Evolutionary conservation across 2,329 filamentous ascomycete genomes (phyloP).

Genomic region (Hypoxylon sp.): DNA sequence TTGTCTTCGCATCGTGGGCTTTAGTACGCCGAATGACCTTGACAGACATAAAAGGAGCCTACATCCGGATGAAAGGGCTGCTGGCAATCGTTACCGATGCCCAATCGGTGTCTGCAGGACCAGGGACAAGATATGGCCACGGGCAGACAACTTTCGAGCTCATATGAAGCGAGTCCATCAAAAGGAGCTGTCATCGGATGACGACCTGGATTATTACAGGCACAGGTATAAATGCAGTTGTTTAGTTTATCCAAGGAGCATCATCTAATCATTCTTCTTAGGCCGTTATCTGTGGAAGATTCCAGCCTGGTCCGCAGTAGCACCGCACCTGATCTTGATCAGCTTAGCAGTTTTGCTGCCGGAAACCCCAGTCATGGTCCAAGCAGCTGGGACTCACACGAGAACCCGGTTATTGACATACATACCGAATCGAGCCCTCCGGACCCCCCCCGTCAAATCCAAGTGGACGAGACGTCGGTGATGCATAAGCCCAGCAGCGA

Average conservation of each 20-base stretch:
- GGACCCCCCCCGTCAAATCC: constrained; percentile 12
- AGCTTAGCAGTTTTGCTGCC: constrained; percentile 15
- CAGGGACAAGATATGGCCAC: constrained; percentile 76
- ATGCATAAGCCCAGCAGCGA: constrained; percentile 4
- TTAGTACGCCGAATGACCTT: constrained; percentile 82
- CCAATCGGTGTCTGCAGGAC: constrained; percentile 62
- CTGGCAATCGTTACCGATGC: constrained; percentile 66
- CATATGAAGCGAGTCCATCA: constrained; percentile 76
- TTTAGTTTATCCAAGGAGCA: neutral
- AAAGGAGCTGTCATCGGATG: constrained; percentile 47
- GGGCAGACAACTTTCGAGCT: constrained; percentile 85
- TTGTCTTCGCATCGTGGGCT: constrained; percentile 71
- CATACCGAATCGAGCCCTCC: constrained; percentile 18
- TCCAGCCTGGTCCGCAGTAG: constrained; percentile 16
- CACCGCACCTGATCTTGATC: constrained; percentile 6
- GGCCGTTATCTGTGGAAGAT: constrained; percentile 17
- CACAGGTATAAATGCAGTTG: constrained; percentile 39
- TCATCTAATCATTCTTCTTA: constrained; percentile 30
- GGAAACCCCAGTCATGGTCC: constrained; percentile 9
- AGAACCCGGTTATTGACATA: constrained; percentile 16
- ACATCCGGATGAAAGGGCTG: constrained; percentile 61
- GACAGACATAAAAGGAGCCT: constrained; percentile 79
- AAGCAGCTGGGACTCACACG: constrained; percentile 16
- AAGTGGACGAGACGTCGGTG: constrained; percentile 12
- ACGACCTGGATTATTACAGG: constrained; percentile 50